A percentile compares a stretch with the other conserved stretches of the same genome.
Evolutionary conservation across 768 basidiomycete genomes (phyloP).

Genomic region (Lyophyllum decastes): DNA sequence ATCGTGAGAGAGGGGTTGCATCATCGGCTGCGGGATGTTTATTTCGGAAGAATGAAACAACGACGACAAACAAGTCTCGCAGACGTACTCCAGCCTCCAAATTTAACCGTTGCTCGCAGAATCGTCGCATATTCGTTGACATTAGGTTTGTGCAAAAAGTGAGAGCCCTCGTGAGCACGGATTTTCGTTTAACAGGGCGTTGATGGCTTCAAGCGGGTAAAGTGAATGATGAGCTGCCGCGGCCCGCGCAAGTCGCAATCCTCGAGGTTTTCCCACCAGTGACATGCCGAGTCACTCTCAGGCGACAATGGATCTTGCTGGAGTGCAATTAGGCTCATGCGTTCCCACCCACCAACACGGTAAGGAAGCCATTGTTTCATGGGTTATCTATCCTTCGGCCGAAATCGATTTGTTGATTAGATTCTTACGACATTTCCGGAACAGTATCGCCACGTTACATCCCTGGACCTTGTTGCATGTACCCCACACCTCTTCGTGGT

Average conservation of each 20-base stretch:
- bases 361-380: background rate
- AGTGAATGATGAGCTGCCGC: background rate
- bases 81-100: background rate
- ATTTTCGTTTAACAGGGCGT: too few species aligned
- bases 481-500: conserved; percentile 1
- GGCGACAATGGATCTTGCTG: background rate
- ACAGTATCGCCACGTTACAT: conserved; percentile 10
- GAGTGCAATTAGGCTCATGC: background rate
- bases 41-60: background rate
- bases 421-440: background rate
- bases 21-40: background rate
- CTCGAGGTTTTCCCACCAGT: background rate
- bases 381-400: background rate
- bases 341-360: background rate
- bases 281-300: background rate
- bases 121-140: too few species aligned
- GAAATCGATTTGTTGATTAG: background rate
- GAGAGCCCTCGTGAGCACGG: too few species aligned
- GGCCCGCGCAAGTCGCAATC: background rate
- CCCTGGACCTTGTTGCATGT: background rate
- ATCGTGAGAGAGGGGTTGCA: background rate
- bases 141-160: too few species aligned
- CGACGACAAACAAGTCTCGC: background rate
- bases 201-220: too few species aligned
- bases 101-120: too few species aligned